Conservation (phyloP, 176 grass and related monocot genomes). For the Zea luxurians region DNA sequence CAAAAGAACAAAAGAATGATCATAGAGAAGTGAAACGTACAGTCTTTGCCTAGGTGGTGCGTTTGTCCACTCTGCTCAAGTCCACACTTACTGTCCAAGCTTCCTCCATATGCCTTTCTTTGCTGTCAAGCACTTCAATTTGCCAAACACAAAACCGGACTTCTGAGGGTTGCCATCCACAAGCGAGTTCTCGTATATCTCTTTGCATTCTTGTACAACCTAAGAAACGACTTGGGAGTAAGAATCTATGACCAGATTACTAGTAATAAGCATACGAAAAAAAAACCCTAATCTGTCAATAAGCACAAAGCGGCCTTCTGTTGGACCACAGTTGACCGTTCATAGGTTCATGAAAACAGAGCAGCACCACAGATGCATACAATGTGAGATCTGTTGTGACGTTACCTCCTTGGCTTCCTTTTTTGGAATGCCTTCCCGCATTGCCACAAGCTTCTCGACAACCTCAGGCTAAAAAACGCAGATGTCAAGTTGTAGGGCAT, state of each 20-base stretch:
- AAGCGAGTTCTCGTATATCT: slow-evolving; percentile 85
- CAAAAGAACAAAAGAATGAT: slow-evolving; percentile 64
- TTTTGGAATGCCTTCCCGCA: slow-evolving; percentile 87
- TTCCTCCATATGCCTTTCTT: slow-evolving; percentile 92
- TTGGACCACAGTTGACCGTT: slow-evolving; percentile 6
- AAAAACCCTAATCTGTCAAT: neutral
- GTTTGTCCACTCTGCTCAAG: slow-evolving; percentile 1
- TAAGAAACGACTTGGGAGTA: slow-evolving; percentile 45
- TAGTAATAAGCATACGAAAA: neutral
- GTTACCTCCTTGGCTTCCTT: slow-evolving; percentile 99
- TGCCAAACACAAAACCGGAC: slow-evolving; percentile 85
- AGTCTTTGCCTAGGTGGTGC: neutral
- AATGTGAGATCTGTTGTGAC: neutral
- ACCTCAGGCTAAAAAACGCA: slow-evolving; percentile 74
- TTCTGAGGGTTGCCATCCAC: slow-evolving; percentile 77
- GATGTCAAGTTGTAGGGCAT: slow-evolving; percentile 32
- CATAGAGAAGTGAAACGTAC: slow-evolving; percentile 35
- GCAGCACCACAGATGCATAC: neutral
- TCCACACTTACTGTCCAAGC: slow-evolving; percentile 46
- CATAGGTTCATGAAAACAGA: neutral
- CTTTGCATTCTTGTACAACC: slow-evolving; percentile 99
- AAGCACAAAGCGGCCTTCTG: neutral
- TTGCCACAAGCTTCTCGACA: slow-evolving; percentile 95
- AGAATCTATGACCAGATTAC: neutral
- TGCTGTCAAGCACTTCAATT: slow-evolving; percentile 77